Base-by-base conservation (phyloP, 2,329 filamentous ascomycete species). In the Tolypocladium tundrense region DNA sequence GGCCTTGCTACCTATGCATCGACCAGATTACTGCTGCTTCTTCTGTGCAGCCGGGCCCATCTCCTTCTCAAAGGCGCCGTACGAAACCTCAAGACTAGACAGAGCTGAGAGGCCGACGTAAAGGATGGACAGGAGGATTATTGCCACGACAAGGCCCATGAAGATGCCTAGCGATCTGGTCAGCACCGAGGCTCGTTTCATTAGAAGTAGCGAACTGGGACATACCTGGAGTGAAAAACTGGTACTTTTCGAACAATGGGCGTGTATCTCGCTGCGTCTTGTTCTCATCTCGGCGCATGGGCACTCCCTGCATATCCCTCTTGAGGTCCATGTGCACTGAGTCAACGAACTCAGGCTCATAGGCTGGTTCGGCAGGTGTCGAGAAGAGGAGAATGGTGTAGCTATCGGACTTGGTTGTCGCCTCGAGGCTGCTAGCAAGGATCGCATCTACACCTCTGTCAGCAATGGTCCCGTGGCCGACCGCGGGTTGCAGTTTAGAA, bases 21-120 rank as follows among this genome's bases (percentile, higher is more conserved):
- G 13, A 14, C 13, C 45, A 19, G 45, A 64, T 66, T 68, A 71
- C 63, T 73, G 65, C 61, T 74, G 70, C 77, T 91, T 96, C 84
- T 92, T 96, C 74, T 95, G 90, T 39, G 88, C 88, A 42, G 85
- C 79, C n/a, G 91, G 90, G 0, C 91, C 90, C 79, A 91, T 96
- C 66, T 97, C 93, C 79, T 96, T 97, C 70, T 95, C 93, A 70
- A 97, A 99, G 1, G 94, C 91, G 62, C 89, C 91, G 72, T 97
- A 97, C 1, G 90, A 89, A 37, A 97, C 90, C 71, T 97, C 81
- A 21, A 99, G 79, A 64, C 90, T 93, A 8, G 83, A 78, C 14
- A 97, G 79, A 16, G 89, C 91, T 60, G 74, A 83, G 57, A 97
- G 75, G 16, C 88, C 94, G 58, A 92, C 86, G 63, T 87, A 87